phyloP scores from a whole-genome alignment of 2,329 filamentous ascomycete genomes.

The Calonectria fujianensis region DNA sequence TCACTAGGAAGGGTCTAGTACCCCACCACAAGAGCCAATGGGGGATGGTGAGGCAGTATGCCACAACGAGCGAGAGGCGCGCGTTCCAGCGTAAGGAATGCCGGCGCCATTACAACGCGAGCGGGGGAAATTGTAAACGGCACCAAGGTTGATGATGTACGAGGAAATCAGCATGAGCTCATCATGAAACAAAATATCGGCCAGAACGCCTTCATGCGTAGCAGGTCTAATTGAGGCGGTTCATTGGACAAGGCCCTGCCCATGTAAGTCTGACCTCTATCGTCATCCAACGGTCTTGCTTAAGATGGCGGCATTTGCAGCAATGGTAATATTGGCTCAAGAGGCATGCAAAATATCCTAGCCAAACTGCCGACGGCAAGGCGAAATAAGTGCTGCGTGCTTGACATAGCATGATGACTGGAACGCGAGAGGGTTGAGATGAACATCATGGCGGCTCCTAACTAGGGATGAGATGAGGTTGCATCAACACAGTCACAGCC shows the following conservation, averaged over 20 bases:
- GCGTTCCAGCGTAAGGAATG: slow-evolving; percentile 23
- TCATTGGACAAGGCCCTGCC: background rate
- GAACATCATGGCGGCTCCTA: background rate
- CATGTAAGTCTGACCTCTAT: background rate
- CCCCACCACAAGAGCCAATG: background rate
- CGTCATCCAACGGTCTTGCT: background rate
- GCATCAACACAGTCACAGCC: background rate
- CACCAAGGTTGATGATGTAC: background rate
- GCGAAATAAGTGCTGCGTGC: background rate
- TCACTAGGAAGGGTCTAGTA: background rate
- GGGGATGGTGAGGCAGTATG: background rate
- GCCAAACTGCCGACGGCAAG: background rate
- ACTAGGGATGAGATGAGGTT: background rate
- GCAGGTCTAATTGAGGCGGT: background rate
- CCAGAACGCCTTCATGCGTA: background rate
- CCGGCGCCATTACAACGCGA: background rate
- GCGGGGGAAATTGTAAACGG: background rate
- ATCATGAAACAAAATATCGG: background rate
- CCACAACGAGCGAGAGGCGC: background rate
- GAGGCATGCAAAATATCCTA: background rate
- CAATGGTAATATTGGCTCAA: no score
- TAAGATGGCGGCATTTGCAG: background rate
- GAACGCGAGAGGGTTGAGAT: background rate
- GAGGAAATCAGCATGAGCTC: background rate
- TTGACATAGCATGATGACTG: background rate